phyloP scores from a whole-genome alignment of 495 filamentous ascomycete genomes.

The Symbiotaphrina buchneri region DNA sequence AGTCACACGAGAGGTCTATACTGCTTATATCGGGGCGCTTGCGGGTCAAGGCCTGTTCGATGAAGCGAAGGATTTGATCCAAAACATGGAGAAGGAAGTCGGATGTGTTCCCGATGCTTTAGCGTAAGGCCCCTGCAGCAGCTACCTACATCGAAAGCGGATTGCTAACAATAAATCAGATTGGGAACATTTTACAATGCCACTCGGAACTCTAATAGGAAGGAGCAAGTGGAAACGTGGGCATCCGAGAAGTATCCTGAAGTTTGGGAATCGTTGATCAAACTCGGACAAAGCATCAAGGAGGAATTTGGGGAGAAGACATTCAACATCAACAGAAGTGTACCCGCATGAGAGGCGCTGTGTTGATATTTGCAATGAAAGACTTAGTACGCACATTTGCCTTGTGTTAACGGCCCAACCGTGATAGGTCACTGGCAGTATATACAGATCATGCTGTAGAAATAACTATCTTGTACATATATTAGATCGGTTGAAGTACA shows the following conservation, averaged over 20 bases:
- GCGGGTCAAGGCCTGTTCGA: conserved; percentile 45
- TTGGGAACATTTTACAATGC: conserved; percentile 55
- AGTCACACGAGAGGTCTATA: conserved; percentile 46
- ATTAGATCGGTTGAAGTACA: not conserved
- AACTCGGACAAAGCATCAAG: conserved; percentile 8
- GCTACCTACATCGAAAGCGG: conserved; percentile 4
- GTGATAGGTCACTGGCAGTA: not conserved
- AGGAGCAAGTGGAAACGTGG: conserved; percentile 52
- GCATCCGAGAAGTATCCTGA: conserved; percentile 38
- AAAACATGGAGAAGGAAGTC: conserved; percentile 36
- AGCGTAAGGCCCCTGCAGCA: conserved; percentile 34
- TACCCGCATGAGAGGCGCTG: not conserved
- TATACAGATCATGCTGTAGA: not conserved
- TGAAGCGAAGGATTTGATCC: conserved; percentile 36
- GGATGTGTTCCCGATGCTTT: conserved; percentile 39
- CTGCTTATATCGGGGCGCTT: conserved; percentile 49
- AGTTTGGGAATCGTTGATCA: conserved; percentile 39
- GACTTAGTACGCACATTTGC: not conserved
- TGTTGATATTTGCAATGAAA: not conserved
- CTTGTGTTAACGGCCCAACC: too few species aligned
- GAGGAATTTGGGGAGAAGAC: conserved; percentile 5
- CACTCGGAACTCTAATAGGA: conserved; percentile 30
- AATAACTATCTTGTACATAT: not conserved
- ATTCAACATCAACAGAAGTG: conserved; percentile 10
- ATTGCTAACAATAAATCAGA: conserved; percentile 18